Conservation (phyloP, 176 grass and related monocot species). For the Poa annua region DNA sequence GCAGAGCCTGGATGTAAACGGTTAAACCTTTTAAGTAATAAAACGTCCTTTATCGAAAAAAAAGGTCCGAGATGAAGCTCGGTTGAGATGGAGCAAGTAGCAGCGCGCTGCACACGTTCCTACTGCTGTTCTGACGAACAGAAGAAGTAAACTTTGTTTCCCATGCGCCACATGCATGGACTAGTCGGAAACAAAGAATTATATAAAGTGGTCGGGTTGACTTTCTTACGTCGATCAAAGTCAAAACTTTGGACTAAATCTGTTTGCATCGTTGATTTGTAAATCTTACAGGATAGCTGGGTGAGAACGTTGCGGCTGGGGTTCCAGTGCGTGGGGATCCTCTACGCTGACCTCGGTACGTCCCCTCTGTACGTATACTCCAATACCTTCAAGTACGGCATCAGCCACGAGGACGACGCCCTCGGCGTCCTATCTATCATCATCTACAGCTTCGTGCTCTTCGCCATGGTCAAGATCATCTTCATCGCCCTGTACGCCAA, state of each 20-base stretch:
- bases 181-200: background rate
- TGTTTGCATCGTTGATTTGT: background rate
- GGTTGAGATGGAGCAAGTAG: background rate
- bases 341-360: slow-evolving; percentile 45
- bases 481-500: slow-evolving; percentile 12
- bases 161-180: background rate
- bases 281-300: slow-evolving; percentile 51
- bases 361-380: slow-evolving; percentile 64
- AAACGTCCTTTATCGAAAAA: too few species aligned
- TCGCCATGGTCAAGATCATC: background rate
- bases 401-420: slow-evolving; percentile 47
- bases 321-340: slow-evolving; percentile 62
- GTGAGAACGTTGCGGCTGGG: slow-evolving; percentile 46
- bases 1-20: too few species aligned
- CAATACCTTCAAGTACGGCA: slow-evolving; percentile 60
- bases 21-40: too few species aligned
- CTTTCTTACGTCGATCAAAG: background rate
- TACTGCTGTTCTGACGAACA: background rate
- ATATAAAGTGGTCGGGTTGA: background rate
- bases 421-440: slow-evolving; percentile 1
- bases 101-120: background rate
- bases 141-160: background rate
- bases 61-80: background rate
- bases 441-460: background rate
- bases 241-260: background rate